Percentiles rank a stretch among this genome's conserved stretches.
Evolutionary conservation across 306 rosid species (phyloP).

Genomic region (Ormosia semicastrata): DNA sequence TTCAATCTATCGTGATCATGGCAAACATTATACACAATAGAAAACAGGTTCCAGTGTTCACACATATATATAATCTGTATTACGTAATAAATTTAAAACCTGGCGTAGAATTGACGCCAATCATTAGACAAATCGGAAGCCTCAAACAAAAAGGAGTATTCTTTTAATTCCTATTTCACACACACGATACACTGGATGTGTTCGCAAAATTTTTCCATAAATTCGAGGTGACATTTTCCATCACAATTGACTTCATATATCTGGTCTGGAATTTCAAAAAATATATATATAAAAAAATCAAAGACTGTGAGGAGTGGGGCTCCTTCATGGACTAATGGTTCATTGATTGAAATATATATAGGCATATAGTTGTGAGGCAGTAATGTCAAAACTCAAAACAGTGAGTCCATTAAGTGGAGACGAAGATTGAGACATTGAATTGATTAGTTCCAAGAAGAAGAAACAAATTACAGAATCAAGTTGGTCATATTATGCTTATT

Average conservation of each 20-base stretch:
- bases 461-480: constrained; percentile 49
- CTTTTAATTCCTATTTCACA: background rate
- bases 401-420: background rate
- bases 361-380: constrained; percentile 10
- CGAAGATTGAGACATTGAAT: constrained; percentile 23
- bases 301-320: background rate
- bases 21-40: background rate
- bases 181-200: background rate
- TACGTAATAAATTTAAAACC: constrained; percentile 3
- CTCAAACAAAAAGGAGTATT: constrained; percentile 13
- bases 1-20: background rate
- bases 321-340: background rate
- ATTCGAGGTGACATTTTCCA: background rate
- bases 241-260: background rate
- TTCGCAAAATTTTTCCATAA: background rate
- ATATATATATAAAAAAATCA: background rate
- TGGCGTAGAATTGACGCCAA: constrained; percentile 31
- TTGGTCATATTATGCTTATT: constrained; percentile 45
- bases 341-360: constrained; percentile 5
- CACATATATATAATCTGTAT: background rate
- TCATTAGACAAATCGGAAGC: constrained; percentile 35
- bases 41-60: background rate
- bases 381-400: background rate
- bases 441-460: constrained; percentile 44
- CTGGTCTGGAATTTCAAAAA: background rate